Conservation (phyloP, 257 asterid genomes). For the Lycium barbarum region DNA sequence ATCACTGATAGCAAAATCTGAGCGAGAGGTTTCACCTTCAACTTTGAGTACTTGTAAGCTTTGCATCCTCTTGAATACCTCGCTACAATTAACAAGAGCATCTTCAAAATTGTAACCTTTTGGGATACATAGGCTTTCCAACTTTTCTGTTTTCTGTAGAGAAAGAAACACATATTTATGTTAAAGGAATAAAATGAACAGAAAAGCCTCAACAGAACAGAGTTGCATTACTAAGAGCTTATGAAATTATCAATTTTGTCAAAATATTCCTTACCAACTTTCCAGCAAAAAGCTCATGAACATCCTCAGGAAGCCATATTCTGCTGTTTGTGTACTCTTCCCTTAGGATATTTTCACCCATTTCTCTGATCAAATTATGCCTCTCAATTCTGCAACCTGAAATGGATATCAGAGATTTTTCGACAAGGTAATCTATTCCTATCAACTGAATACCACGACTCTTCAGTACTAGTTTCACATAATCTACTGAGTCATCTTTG, state of each 20-base stretch:
- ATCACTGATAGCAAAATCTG: background rate
- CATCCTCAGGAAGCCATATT: background rate
- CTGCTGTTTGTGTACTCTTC: no score
- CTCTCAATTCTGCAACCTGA: background rate
- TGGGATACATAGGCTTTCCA: no score
- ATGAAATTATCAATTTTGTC: background rate
- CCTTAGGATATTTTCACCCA: no score
- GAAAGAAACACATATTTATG: background rate
- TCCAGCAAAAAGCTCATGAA: background rate
- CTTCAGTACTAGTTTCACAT: no score
- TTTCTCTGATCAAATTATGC: constrained; percentile 19
- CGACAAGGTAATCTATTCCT: background rate
- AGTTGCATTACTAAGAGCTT: background rate
- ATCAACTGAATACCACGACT: no score
- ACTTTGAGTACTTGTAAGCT: no score
- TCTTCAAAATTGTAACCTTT: no score
- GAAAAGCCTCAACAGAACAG: background rate
- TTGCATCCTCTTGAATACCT: no score
- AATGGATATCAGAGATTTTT: background rate
- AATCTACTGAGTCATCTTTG: background rate
- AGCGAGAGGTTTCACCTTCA: no score
- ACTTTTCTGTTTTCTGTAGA: no score
- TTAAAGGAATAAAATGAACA: background rate
- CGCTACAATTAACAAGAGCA: no score
- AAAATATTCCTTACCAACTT: background rate